Evolutionary conservation across 148 eudicot species (phyloP).

Genomic region (Vaccinium myrtillus): DNA sequence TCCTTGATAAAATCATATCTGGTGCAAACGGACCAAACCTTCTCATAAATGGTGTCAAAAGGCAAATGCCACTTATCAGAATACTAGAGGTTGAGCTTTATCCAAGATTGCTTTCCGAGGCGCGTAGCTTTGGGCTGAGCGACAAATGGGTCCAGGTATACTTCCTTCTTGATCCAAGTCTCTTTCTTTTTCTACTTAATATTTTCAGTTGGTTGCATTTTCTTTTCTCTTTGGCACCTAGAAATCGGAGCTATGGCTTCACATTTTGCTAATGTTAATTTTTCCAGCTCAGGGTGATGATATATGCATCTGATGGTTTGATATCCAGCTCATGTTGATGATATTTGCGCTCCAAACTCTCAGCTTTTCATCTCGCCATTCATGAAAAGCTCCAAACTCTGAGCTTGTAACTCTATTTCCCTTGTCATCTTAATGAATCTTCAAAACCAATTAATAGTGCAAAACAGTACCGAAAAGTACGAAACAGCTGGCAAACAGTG

Average conservation of each 20-base stretch:
- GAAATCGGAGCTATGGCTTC: background rate
- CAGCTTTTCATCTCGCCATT: background rate
- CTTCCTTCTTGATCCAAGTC: slow-evolving; percentile 13
- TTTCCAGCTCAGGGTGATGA: background rate
- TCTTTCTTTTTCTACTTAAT: slow-evolving; percentile 32
- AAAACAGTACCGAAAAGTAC: too few relatives aligned
- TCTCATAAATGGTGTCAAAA: slow-evolving; percentile 74
- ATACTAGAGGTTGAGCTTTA: slow-evolving; percentile 88
- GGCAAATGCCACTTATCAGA: slow-evolving; percentile 88
- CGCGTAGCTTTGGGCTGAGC: slow-evolving; percentile 84
- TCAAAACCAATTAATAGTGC: background rate
- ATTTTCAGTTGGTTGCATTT: background rate
- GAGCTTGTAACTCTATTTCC: background rate
- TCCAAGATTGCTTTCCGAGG: slow-evolving; percentile 89
- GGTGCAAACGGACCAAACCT: slow-evolving; percentile 70
- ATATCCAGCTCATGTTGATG: background rate
- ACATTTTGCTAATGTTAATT: background rate
- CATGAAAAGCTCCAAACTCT: background rate
- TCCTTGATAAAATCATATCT: slow-evolving; percentile 73
- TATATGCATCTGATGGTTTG: background rate
- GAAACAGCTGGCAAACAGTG: too few relatives aligned
- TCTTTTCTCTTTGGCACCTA: background rate
- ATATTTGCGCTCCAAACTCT: background rate
- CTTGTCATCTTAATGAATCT: background rate
- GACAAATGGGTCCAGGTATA: slow-evolving; percentile 87